Evolutionary conservation across 2,329 filamentous ascomycete species (phyloP), one percentile per base, ranked within the genome.

Genomic region (Fusarium anguioides): DNA sequence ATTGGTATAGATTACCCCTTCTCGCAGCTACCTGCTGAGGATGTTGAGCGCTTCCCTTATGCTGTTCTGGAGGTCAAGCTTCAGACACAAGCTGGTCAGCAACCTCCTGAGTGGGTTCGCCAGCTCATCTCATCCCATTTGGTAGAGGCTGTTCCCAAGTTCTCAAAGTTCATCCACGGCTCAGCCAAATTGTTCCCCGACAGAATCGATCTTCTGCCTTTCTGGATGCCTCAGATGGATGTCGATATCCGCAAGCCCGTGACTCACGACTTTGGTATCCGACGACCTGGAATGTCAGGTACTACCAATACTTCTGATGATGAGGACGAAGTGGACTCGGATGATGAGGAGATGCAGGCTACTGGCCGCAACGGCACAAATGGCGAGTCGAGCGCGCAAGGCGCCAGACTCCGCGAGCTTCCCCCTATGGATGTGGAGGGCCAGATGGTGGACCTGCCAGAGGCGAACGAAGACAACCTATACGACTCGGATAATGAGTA

Each of bases 181-280:
- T 94, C 91, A 3, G 95, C 95, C 11, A 92, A 88, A 12, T 81
- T 99, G 42, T 96, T 97, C 78, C 94, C 94, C 0, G 86, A 89
- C 41, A 89, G 91, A 54, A 99, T 99, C 78, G 84, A 97, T 45
- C 85, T 99, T 14, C 84, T 99, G 8, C 96, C 96, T 1, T 99
- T 93, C 83, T 99, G 96, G 96, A 92, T 95, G 84, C 96, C 96
- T 2, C 96, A 99, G 80, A 99, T 99, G 96, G 90, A 97, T 70
- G 89, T 96, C 23, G 96, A 99, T 75, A 99, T 99, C 73, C 92
- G 94, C 70, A 99, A 99, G 80, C 94, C 96, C 2, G 87, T 89
- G 27, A 93, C 88, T 6, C 93, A 96, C 73, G 89, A 91, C 70
- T 98, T 98, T 76, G 96, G 96, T 54, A 97, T 99, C 72, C 91